Evolutionary conservation across 2,329 filamentous ascomycete genomes (phyloP).

Genomic region (Aureobasidium sp.): DNA sequence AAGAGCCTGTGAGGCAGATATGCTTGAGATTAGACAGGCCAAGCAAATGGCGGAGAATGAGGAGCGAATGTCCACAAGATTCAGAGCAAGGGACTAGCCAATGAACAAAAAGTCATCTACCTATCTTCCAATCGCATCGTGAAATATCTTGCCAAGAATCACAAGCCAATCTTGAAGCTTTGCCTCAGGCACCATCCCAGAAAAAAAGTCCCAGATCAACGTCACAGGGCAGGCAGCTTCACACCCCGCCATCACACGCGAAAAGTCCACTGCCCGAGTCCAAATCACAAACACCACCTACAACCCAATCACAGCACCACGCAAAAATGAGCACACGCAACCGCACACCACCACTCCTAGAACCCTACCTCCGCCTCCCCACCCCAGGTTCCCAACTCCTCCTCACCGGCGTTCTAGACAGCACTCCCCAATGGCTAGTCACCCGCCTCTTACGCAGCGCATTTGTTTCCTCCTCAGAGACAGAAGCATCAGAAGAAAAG

Average conservation of each 20-base stretch:
- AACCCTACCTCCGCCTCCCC: constrained; percentile 68
- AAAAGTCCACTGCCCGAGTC: not conserved
- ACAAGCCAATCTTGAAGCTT: constrained; percentile 19
- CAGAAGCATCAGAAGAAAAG: constrained; percentile 28
- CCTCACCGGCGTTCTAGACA: constrained; percentile 69
- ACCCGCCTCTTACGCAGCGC: constrained; percentile 57
- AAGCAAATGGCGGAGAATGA: no score
- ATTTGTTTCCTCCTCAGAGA: constrained; percentile 33
- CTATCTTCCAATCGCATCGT: not conserved
- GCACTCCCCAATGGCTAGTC: constrained; percentile 61
- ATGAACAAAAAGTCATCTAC: not conserved
- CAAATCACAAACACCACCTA: no score
- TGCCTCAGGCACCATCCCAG: not conserved
- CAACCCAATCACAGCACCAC: not conserved
- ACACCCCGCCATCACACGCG: constrained; percentile 2
- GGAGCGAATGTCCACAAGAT: no score
- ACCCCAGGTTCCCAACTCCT: constrained; percentile 67
- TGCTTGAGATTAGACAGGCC: not conserved
- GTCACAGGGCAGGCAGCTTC: constrained; percentile 14
- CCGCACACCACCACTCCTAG: constrained; percentile 66
- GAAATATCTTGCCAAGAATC: constrained; percentile 15
- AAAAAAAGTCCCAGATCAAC: constrained; percentile 8
- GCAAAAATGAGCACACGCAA: constrained; percentile 16
- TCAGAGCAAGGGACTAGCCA: not conserved
- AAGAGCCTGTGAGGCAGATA: not conserved